A percentile compares a stretch with the other conserved stretches of the same genome.
Conservation (phyloP, 108 stramenopile genomes). For the Nitzschia inconspicua region DNA sequence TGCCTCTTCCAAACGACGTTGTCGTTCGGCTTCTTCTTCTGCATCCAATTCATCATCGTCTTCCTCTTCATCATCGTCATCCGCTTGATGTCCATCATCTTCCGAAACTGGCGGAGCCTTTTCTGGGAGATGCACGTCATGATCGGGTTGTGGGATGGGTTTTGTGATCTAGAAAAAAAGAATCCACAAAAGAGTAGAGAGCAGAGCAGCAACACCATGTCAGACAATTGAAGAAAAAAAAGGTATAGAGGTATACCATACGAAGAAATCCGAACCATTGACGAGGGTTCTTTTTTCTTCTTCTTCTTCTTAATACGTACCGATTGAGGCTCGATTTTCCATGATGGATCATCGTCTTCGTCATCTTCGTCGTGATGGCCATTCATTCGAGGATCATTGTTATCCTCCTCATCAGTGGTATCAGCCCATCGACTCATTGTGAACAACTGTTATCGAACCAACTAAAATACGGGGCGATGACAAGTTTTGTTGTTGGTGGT, state of each 20-base stretch:
- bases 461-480: too few relatives aligned
- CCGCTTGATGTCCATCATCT: neutral
- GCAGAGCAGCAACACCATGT: too few relatives aligned
- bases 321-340: too few relatives aligned
- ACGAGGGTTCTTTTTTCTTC: too few relatives aligned
- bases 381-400: too few relatives aligned
- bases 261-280: too few relatives aligned
- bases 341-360: slow-evolving; percentile 10
- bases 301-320: too few relatives aligned
- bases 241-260: too few relatives aligned
- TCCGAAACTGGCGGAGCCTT: neutral
- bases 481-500: too few relatives aligned
- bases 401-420: slow-evolving; percentile 26
- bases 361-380: neutral
- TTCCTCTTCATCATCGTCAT: slow-evolving; percentile 8
- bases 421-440: slow-evolving; percentile 30
- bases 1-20: slow-evolving; percentile 23
- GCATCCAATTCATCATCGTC: slow-evolving; percentile 19
- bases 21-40: slow-evolving; percentile 20
- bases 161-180: neutral
- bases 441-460: too few relatives aligned
- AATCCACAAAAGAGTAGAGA: too few relatives aligned
- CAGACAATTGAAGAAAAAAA: too few relatives aligned
- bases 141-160: slow-evolving; percentile 3
- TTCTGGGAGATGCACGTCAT: slow-evolving; percentile 7